Base-by-base conservation (phyloP, 2,329 filamentous ascomycete genomes). In the Podosphaera xanthii region DNA sequence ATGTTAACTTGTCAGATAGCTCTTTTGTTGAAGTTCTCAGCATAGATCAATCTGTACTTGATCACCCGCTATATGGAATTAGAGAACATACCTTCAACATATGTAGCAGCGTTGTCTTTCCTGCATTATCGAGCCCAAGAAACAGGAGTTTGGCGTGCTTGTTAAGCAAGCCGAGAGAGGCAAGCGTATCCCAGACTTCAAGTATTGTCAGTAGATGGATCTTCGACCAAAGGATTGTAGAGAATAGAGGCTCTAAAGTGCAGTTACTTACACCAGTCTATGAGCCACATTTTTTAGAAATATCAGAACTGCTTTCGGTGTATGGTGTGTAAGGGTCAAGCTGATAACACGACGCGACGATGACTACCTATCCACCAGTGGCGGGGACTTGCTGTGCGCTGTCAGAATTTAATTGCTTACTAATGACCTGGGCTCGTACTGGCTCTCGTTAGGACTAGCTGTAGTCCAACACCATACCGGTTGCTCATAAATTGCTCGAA, bases 61-160 rank as follows among this genome's bases (percentile, higher is more conserved):
- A 40, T 40, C 36, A 40, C 10, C 36, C 36, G 10, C 10, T 10
- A 40, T 10, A 6, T 6, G 36, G 10, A 10, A 10, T 1, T 40
- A 40, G 1, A 59, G 60, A 56, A 66, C 79, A 68, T 72, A 89
- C 86, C 86, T 95, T 95, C 73, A 95, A 74, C 89, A 95, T 94
- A 74, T 95, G 89, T 70, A 95, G 76, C 67, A 95, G 77, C 52
- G 89, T 94, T 59, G 89, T 95, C 79, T 95, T 94, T 74, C 89
- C 89, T 58, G 89, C 89, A 75, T 94, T 94, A 72, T 94, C 89
- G 63, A 95, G 83, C 67, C 89, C 89, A 64, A 95, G 82, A 76
- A 95, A 94, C 61, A 94, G 80, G 61, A 95, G 81, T 80, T 95
- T 95, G 69, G 88, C 89, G 73, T 94, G 87, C 80, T 95, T 95